Base-by-base conservation (phyloP, 169 alveolate genomes). In the Eimeria zaria region DNA sequence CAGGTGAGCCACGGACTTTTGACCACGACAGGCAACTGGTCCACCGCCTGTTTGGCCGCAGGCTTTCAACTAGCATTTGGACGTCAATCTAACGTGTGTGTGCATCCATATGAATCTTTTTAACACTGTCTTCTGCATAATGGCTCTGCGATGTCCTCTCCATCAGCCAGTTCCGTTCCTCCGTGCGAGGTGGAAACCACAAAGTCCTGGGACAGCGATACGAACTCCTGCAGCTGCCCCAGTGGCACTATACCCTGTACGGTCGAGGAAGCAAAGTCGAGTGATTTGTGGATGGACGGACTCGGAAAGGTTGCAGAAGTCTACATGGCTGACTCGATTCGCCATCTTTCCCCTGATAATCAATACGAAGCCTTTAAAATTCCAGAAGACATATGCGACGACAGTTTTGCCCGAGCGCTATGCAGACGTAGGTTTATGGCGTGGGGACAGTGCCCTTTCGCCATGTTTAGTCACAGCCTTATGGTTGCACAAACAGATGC, bases 381-480 rank as follows among this genome's bases (percentile, higher is more conserved):
- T 55, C n/a, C 33, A 11, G 27, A 39, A 7, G 71, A 41, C 51
- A 64, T 76, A 5, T 85, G 93, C 80, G 22, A 41, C 33, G 55
- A 62, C 30, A n/a, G 9, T 22, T 36, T 11, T 36, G 93, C 80
- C 41, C 62, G 36, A 24, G 80, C 93, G 2, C 46, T 85, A 14
- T 85, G 93, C 93, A 85, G 69, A 62, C 76, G 93, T 85, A 85
- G 62, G 93, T n/a, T 7, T 22, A 20, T 60, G n/a, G 81, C 22
- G 36, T 30, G 62, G 64, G 11, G 20, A 9, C 41, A 27, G 41
- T n/a, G 18, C 33, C 36, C 14, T 74, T 20, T 76, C 62, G 24
- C 41, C 51, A 18, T 55, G 53, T 74, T 20, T n/a, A 74, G 16
- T 24, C 39, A 39, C 87, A 16, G 44, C 24, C 62, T 41, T 4